Evolutionary conservation across 352 stramenopile genomes (phyloP), one percentile per base, ranked within the genome.

Genomic region (Stephanocyclus meneghinianus): DNA sequence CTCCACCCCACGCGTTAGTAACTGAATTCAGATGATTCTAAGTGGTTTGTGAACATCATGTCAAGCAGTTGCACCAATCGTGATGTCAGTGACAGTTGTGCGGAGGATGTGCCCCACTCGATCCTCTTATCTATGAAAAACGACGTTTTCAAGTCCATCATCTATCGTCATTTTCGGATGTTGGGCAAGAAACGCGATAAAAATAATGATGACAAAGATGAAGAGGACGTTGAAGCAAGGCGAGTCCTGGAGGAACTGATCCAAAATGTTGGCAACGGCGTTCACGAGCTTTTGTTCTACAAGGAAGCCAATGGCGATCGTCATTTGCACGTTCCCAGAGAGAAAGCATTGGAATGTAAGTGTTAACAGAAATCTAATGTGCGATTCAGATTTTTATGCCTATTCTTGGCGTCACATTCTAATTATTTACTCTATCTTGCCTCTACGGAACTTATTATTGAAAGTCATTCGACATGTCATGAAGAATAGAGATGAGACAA

Each of bases 91-190:
- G 35, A 40, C 0, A 40, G 35, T 40, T 2, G 35, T 40, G 35
- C 35, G 35, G 7, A 4, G 0, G 35, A 40, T 40, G 35, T 1
- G 3, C 35, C 11, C 45, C 11, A 2, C 45, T 30, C 53, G 37
- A 51, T 73, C 21, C 64, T 77, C 60, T 70, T 84, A 35, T 81
- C 71, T 21, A 64, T 85, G 8, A 76, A 59, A 47, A 66, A 85
- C 70, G 69, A 85, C 8, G 15, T 63, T 15, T 85, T 81, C 53
- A 85, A 67, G 44, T 30, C 63, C 32, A 74, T 59, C 15, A 76
- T 81, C 59, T 79, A 67, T 57, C 68, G 50, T 45, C 40, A 85
- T 53, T 85, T 73, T 68, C 73, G 63, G 26, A 53, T 81, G 10
- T 48, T 85, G 21, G 78, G 78, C 3, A 73, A 59, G 56, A 56